Evolutionary conservation across 495 filamentous ascomycete genomes (phyloP), one percentile per base, ranked within the genome.

Genomic region (Cercophora sp.): DNA sequence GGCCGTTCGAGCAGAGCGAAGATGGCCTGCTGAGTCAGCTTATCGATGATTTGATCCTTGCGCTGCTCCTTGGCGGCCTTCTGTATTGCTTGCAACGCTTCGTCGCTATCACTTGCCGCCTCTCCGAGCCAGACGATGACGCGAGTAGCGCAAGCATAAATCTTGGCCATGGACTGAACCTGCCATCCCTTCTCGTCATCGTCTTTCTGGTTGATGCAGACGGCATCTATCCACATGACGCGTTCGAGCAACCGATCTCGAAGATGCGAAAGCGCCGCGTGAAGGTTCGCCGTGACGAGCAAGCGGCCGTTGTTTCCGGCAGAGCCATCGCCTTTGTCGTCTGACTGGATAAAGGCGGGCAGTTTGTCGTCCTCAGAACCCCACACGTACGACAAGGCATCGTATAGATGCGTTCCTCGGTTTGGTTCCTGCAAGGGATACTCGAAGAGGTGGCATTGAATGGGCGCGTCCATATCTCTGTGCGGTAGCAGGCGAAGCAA

Each of bases 81-180:
- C 37, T 41, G 16, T 32, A 8, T 42, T 48, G n/a, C n/a, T n/a
- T 60, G 51, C 10, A 60, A 51, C 37, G 55, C 62, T 55, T 32
- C 34, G 11, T 59, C 25, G 44, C 56, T 58, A 46, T 60, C 13
- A 6, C 13, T 13, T 32, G 29, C 13, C 8, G 29, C 29, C 13
- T 6, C 13, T 32, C 29, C 29, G 29, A 32, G 29, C 29, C 29
- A 32, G 29, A 32, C 29, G 13, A 18, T 58, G 8, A 72, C 66
- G 16, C 58, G 51, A 8, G 31, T 53, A 23, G 70, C 69, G 46
- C 56, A 49, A 8, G 31, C 46, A 50, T 73, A 75, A 46, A 75
- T 71, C 61, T 52, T 61, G 8, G 57, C 55, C 57, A 68, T 65
- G 3, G 52, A 18, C 54, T 57, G 51, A 15, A 68, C 54, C 23